Evolutionary conservation across 75 land plant genomes (phyloP).

Genomic region (Larix kaempferi): DNA sequence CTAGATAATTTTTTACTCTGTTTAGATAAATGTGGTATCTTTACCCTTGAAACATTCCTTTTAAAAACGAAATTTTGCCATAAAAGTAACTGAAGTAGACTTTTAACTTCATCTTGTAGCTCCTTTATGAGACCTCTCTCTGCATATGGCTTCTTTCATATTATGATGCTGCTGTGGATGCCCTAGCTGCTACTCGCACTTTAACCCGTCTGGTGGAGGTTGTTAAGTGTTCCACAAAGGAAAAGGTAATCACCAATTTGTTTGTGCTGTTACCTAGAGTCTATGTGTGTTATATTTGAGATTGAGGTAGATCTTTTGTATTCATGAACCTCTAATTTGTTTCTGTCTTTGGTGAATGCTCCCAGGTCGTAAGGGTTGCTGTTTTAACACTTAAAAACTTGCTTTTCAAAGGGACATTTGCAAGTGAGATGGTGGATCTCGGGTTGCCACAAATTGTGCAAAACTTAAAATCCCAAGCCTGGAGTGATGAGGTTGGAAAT

Average conservation of each 20-base stretch:
- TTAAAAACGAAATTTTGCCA: background rate
- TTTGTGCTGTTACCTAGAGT: slow-evolving; percentile 1
- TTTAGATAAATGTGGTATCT: background rate
- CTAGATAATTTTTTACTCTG: background rate
- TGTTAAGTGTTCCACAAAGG: slow-evolving; percentile 84
- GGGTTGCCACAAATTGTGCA: slow-evolving; percentile 86
- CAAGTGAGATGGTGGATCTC: slow-evolving; percentile 89
- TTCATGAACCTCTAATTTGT: background rate
- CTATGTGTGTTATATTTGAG: background rate
- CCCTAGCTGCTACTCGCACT: slow-evolving; percentile 54
- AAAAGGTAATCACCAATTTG: slow-evolving; percentile 54
- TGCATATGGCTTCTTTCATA: slow-evolving; percentile 93
- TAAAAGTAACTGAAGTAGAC: background rate
- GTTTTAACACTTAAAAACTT: slow-evolving; percentile 75
- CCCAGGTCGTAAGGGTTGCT: slow-evolving; percentile 89
- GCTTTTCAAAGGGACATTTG: slow-evolving; percentile 66
- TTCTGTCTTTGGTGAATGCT: background rate
- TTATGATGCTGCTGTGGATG: slow-evolving; percentile 81
- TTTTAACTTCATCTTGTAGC: slow-evolving; percentile 35
- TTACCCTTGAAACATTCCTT: no score
- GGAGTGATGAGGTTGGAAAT: slow-evolving; percentile 91
- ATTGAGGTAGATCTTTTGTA: background rate
- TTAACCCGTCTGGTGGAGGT: slow-evolving; percentile 83
- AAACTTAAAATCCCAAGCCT: slow-evolving; percentile 87
- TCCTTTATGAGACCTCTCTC: slow-evolving; percentile 90